phyloP scores from a whole-genome alignment of 2,329 filamentous ascomycete species.

The Neurospora sp. region DNA sequence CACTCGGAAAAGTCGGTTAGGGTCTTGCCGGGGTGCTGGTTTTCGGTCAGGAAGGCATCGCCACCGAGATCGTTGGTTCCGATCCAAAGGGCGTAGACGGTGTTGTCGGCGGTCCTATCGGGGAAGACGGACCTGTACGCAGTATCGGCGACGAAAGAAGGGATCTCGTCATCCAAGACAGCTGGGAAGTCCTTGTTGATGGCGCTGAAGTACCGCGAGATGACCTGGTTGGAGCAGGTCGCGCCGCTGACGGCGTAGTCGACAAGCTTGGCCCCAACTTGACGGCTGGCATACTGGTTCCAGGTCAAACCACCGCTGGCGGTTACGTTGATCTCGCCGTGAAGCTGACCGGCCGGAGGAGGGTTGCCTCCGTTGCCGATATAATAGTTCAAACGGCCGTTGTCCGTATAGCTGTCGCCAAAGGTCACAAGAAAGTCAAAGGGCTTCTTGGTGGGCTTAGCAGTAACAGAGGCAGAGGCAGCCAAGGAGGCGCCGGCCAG shows the following conservation, averaged over 20 bases:
- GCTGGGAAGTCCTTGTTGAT: slow-evolving; percentile 51
- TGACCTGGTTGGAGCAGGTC: slow-evolving; percentile 60
- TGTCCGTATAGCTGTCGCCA: slow-evolving; percentile 69
- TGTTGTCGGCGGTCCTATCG: slow-evolving; percentile 41
- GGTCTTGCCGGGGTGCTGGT: slow-evolving; percentile 46
- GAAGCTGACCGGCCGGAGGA: slow-evolving; percentile 49
- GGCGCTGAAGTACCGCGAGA: slow-evolving; percentile 39
- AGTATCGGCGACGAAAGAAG: slow-evolving; percentile 43
- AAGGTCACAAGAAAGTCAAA: slow-evolving; percentile 60
- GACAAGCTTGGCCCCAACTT: slow-evolving; percentile 44
- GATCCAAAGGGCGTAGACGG: slow-evolving; percentile 69
- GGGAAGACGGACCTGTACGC: slow-evolving; percentile 32
- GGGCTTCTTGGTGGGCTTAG: slow-evolving; percentile 19
- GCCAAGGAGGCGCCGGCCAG: slow-evolving; percentile 13
- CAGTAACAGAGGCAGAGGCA: slow-evolving; percentile 2
- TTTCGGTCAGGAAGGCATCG: slow-evolving; percentile 55
- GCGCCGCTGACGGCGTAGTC: slow-evolving; percentile 68
- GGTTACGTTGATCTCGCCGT: slow-evolving; percentile 39
- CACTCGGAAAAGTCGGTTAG: slow-evolving; percentile 59
- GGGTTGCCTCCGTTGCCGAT: slow-evolving; percentile 42
- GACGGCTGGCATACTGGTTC: slow-evolving; percentile 55
- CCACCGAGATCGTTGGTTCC: slow-evolving; percentile 70
- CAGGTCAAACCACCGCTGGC: slow-evolving; percentile 58
- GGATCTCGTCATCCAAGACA: slow-evolving; percentile 50
- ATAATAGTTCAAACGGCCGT: slow-evolving; percentile 57